These are phyloP conservation scores for Cinnamomum chago DNA, from an alignment of 164 flowering plant genomes.

Conservation along the genomic window DNA sequence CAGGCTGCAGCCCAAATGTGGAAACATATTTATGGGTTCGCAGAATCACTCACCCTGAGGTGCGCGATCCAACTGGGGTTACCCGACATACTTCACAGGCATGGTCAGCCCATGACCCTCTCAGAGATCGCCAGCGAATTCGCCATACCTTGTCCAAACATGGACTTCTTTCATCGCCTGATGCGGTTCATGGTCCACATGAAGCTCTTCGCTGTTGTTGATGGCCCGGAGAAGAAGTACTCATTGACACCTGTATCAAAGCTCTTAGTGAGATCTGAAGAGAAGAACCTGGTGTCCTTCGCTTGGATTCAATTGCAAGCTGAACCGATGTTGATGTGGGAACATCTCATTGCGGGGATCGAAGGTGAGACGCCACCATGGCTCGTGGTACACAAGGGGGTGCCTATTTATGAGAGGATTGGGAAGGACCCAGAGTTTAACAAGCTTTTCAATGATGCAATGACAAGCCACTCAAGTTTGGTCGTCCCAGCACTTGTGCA, in stretches of 20 bases:
- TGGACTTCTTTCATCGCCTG: too few relatives aligned
- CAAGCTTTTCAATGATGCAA: neutral
- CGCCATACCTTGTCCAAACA: too few relatives aligned
- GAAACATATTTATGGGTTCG: conserved; percentile 31
- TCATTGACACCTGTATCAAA: conserved; percentile 6
- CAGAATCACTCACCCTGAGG: conserved; percentile 38
- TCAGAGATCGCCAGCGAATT: too few relatives aligned
- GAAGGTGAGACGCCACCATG: too few relatives aligned
- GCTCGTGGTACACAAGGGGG: too few relatives aligned
- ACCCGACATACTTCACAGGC: conserved; percentile 31
- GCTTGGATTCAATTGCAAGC: neutral
- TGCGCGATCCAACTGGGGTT: conserved; percentile 46
- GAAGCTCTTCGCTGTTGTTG: conserved; percentile 21
- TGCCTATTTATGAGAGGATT: too few relatives aligned
- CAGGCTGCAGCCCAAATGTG: conserved; percentile 12
- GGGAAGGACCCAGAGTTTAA: neutral
- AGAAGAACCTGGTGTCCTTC: conserved; percentile 8
- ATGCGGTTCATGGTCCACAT: conserved; percentile 12
- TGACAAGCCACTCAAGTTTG: neutral
- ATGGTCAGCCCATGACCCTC: too few relatives aligned
- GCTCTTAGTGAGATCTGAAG: conserved; percentile 1
- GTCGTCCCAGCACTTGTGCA: neutral
- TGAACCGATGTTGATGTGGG: too few relatives aligned
- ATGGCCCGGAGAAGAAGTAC: neutral
- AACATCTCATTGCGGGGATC: too few relatives aligned